Conservation (phyloP, 163 green algal species). For the Trebouxia gelatinosa region DNA sequence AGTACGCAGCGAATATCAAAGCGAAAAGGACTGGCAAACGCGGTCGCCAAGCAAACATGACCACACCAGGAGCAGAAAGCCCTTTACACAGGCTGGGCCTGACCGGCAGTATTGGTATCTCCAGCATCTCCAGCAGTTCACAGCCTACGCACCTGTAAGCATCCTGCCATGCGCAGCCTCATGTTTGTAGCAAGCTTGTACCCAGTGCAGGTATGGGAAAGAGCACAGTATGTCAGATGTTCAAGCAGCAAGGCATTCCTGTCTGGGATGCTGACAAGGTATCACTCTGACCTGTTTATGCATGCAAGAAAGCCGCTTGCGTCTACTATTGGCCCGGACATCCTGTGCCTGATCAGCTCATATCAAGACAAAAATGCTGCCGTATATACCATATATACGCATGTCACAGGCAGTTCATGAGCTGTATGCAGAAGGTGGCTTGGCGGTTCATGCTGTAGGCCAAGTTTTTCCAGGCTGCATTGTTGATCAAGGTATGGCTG, state of each 20-base stretch:
- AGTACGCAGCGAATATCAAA: too few species aligned
- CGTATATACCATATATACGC: too few species aligned
- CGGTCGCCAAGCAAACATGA: too few species aligned
- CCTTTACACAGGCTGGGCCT: constrained; percentile 14
- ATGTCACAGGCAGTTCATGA: constrained; percentile 75
- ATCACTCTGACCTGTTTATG: background rate
- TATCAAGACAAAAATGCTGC: too few species aligned
- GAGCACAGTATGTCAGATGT: constrained; percentile 62
- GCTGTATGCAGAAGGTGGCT: constrained; percentile 74
- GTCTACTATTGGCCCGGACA: too few species aligned
- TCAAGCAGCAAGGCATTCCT: constrained; percentile 57
- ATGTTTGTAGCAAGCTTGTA: constrained; percentile 29
- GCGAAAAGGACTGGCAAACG: too few species aligned
- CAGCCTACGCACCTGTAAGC: too few species aligned
- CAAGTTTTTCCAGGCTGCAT: constrained; percentile 57
- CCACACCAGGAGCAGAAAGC: too few species aligned
- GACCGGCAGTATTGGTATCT: constrained; percentile 32
- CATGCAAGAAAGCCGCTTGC: background rate
- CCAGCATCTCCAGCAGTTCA: background rate
- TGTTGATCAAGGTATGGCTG: constrained; percentile 40
- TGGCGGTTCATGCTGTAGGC: constrained; percentile 60
- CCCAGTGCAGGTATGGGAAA: constrained; percentile 72
- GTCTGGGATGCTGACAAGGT: constrained; percentile 71
- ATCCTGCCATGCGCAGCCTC: background rate
- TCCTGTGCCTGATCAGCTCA: too few species aligned